phyloP scores from a whole-genome alignment of 257 asterid genomes.

The Nicotiana knightiana region DNA sequence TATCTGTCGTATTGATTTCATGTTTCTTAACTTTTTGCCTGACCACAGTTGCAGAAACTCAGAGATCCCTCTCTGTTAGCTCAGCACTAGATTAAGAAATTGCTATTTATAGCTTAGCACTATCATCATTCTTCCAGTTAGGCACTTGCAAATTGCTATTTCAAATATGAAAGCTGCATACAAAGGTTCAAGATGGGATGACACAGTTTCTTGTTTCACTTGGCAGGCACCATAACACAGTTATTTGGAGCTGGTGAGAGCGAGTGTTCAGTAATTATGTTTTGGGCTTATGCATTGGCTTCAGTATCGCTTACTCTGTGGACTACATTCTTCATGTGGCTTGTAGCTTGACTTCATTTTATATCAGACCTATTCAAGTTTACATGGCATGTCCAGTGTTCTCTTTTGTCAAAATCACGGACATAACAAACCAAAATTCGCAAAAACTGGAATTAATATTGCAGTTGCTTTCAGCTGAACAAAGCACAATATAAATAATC shows the following conservation, averaged over 20 bases:
- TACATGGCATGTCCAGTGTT: background rate
- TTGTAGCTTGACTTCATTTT: slow-evolving; percentile 27
- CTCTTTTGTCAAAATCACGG: background rate
- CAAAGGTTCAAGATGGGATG: background rate
- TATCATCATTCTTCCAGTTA: background rate
- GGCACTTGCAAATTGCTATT: too few relatives aligned
- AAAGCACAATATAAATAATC: background rate
- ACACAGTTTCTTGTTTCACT: background rate
- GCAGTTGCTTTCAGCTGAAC: background rate
- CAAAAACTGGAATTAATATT: background rate
- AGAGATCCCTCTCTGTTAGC: background rate
- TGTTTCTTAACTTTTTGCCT: background rate
- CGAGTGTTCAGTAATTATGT: slow-evolving; percentile 81
- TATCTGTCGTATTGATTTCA: background rate
- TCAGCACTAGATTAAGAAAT: too few relatives aligned
- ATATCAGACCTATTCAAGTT: background rate
- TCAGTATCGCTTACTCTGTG: slow-evolving; percentile 62
- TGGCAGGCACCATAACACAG: slow-evolving; percentile 67
- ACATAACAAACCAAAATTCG: too few relatives aligned
- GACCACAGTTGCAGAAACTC: background rate
- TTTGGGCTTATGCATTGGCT: slow-evolving; percentile 69
- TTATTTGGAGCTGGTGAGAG: slow-evolving; percentile 72
- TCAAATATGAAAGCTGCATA: background rate
- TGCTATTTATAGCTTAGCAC: background rate
- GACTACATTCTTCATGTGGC: slow-evolving; percentile 69